phyloP scores from a whole-genome alignment of 768 basidiomycete species.

The Rhizopogon roseolus region DNA sequence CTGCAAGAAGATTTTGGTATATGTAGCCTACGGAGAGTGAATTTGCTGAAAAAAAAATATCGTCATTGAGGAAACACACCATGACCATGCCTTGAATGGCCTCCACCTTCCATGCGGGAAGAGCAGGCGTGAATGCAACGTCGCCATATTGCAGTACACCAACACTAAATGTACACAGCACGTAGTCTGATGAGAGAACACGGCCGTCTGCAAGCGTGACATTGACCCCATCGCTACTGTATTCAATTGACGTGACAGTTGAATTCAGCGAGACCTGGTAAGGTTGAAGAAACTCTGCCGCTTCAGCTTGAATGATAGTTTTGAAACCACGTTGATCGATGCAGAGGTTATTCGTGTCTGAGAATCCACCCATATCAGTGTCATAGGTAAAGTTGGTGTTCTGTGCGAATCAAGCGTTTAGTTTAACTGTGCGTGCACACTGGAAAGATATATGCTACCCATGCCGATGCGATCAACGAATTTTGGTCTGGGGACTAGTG shows the following conservation, averaged over 20 bases:
- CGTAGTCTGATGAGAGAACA: slow-evolving; percentile 48
- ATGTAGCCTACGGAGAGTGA: slow-evolving; percentile 36
- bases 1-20: slow-evolving; percentile 65
- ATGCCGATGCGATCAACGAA: slow-evolving; percentile 59
- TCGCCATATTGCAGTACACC: slow-evolving; percentile 67
- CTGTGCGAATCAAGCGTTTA: slow-evolving; percentile 25
- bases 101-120: slow-evolving; percentile 61
- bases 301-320: slow-evolving; percentile 51
- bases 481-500: slow-evolving; percentile 59
- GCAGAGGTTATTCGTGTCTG: slow-evolving; percentile 45
- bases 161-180: slow-evolving; percentile 62
- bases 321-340: slow-evolving; percentile 64
- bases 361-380: slow-evolving; percentile 51
- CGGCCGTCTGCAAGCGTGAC: slow-evolving; percentile 43
- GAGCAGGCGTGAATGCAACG: slow-evolving; percentile 46
- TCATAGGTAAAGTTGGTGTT: slow-evolving; percentile 60
- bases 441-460: slow-evolving; percentile 33
- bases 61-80: slow-evolving; percentile 27
- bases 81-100: slow-evolving; percentile 60
- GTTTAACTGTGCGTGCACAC: neutral
- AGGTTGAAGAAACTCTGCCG: slow-evolving; percentile 45
- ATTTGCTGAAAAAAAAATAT: neutral
- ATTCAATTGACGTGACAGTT: slow-evolving; percentile 42
- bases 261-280: slow-evolving; percentile 46
- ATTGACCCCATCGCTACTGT: slow-evolving; percentile 39